Evolutionary conservation across 2,329 filamentous ascomycete genomes (phyloP).

Genomic region (Cladosporium halotolerans): DNA sequence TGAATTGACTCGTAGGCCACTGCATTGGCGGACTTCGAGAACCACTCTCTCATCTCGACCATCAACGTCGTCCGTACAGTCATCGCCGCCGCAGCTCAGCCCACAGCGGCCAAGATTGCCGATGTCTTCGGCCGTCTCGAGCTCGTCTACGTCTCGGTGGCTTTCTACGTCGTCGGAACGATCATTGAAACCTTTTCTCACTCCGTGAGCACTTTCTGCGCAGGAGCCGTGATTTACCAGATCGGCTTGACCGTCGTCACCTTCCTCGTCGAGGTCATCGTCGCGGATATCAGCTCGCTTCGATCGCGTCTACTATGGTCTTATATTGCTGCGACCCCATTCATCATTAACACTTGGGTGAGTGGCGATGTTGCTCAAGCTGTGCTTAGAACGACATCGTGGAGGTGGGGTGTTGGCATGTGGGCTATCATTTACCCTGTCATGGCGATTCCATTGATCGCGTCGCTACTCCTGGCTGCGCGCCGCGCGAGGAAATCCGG

Average conservation of each 20-base stretch:
- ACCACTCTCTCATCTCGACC: conserved; percentile 53
- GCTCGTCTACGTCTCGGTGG: conserved; percentile 48
- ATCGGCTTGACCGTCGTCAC: conserved; percentile 58
- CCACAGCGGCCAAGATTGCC: conserved; percentile 54
- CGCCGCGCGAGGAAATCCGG: conserved; percentile 49
- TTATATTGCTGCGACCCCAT: conserved; percentile 56
- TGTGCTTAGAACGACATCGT: conserved; percentile 46
- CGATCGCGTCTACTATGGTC: conserved; percentile 59
- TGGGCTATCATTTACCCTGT: conserved; percentile 57
- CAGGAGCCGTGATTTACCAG: conserved; percentile 55
- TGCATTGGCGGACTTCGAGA: conserved; percentile 46
- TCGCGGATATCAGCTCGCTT: conserved; percentile 59
- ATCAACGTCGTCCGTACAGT: conserved; percentile 54
- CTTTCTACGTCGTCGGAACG: conserved; percentile 52
- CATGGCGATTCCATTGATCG: conserved; percentile 49
- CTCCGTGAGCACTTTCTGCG: conserved; percentile 48
- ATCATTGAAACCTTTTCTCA: conserved; percentile 50
- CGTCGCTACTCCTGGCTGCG: conserved; percentile 46
- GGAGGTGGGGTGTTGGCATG: conserved; percentile 61
- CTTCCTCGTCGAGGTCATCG: conserved; percentile 57
- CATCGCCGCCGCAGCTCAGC: conserved; percentile 51
- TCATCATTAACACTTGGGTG: conserved; percentile 58
- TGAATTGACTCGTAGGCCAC: conserved; percentile 35
- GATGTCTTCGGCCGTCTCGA: conserved; percentile 55
- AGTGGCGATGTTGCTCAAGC: conserved; percentile 51